Conservation (phyloP, 2,329 filamentous ascomycete genomes). For the Cryphonectria parasitica region DNA sequence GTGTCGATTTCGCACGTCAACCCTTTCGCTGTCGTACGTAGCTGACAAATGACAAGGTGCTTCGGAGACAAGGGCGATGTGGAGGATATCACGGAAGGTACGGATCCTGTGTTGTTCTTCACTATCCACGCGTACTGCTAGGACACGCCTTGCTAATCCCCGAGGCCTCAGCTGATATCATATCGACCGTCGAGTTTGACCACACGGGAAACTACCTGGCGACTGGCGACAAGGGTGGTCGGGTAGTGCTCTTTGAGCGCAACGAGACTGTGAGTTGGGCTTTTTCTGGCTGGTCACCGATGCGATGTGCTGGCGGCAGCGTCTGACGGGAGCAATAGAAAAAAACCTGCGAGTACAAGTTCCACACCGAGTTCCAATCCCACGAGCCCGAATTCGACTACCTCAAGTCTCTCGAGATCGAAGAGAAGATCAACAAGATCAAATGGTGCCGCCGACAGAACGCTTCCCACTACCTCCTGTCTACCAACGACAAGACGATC, state of each 20-base stretch:
- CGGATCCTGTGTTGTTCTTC: conserved; percentile 8
- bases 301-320: conserved; percentile 4
- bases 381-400: conserved; percentile 99
- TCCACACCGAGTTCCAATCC: conserved; percentile 99
- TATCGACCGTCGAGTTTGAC: conserved; percentile 89
- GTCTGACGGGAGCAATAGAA: conserved; percentile 65
- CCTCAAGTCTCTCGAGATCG: conserved; percentile 97
- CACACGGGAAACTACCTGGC: conserved; percentile 88
- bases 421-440: conserved; percentile 99
- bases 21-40: conserved; percentile 11
- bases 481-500: conserved; percentile 99
- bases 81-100: conserved; percentile 89
- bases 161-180: conserved; percentile 73
- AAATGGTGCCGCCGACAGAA: conserved; percentile 99
- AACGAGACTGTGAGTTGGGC: conserved; percentile 85
- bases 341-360: conserved; percentile 99
- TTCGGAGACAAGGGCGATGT: conserved; percentile 99
- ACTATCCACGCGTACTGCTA: conserved; percentile 2
- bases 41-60: conserved; percentile 65
- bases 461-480: conserved; percentile 95
- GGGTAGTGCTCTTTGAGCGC: conserved; percentile 84
- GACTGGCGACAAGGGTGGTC: conserved; percentile 86
- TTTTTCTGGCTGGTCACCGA: not conserved
- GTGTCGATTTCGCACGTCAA: not conserved
- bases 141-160: conserved; percentile 33